Base-by-base conservation (phyloP, 352 stramenopile species). In the Pythium dissotocum region DNA sequence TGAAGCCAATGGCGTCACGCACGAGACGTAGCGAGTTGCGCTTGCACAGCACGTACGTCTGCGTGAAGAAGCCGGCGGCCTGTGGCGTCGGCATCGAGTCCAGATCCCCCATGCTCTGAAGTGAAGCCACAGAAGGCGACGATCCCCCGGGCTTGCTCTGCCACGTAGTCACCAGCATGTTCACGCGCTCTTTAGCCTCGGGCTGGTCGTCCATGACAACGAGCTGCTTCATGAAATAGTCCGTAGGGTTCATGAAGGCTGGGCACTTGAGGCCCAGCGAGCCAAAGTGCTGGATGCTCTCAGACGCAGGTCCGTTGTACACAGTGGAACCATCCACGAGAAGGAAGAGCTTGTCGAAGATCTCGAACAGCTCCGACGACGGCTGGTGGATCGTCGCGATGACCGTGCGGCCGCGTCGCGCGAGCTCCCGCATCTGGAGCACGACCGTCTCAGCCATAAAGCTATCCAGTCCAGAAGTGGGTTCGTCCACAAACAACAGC, bases 321-420 rank as follows among this genome's bases (percentile, higher is more conserved):
- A 78, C 65, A 0, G 69, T 77, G 2, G 55, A 63, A 16, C 75
- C 75, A 40, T 77, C 75, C 4, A 69, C 65, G 14, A 81, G 59
- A 7, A 81, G 33, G 44, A 73, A 78, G 14, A 81, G 69, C 21
- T 66, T 68, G 69, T 81, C 75, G 65, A 81, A 81, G 57, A 81
- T 60, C 58, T 59, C 59, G 35, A 77, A 81, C 18, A 81, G 49
- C 40, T 81, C 75, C 2, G 75, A 87, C 61, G 78, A 88, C 10
- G 89, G 89, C 67, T 90, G 85, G 60, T 98, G 94, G 69, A 98
- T 96, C 2, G 95, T 96, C 54, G 85, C 85, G 16, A 97, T 79
- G 10, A 98, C 82, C 1, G 91, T 98, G 58, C 93, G 80, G 0
- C 90, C 86, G 48, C 82, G 65, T 60, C 93, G 85, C 0, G 90